Conservation (phyloP, 495 filamentous ascomycete species). For the Annulohypoxylon stygium region DNA sequence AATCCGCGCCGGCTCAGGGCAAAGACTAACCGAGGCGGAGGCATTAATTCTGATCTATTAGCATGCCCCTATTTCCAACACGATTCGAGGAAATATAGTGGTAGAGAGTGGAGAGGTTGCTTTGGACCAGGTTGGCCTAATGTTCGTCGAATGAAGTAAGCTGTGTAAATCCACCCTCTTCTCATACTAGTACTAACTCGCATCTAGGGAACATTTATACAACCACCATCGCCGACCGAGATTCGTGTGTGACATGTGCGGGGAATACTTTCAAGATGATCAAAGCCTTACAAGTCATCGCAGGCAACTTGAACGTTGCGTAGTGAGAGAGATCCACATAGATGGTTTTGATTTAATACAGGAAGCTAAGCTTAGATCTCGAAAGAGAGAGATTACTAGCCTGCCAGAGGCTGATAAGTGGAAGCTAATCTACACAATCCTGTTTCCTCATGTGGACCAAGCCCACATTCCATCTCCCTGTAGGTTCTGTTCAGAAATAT, state of each 20-base stretch:
- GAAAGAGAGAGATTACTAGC: background rate
- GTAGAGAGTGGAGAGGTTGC: background rate
- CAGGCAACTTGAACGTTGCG: background rate
- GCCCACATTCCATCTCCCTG: background rate
- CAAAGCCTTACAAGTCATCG: background rate
- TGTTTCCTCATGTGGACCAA: background rate
- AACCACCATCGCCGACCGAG: background rate
- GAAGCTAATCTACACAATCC: background rate
- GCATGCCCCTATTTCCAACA: conserved; percentile 4
- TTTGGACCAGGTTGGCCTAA: background rate
- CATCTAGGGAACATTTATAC: background rate
- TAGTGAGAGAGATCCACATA: background rate
- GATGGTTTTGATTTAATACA: background rate
- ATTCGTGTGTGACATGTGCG: background rate
- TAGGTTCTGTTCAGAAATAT: background rate
- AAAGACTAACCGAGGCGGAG: background rate
- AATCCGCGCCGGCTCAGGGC: background rate
- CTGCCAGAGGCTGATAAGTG: background rate
- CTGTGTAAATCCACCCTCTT: background rate
- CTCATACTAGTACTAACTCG: background rate
- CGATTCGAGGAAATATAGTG: background rate
- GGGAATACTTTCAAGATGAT: background rate
- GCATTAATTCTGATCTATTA: background rate
- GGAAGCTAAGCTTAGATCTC: background rate
- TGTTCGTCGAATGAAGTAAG: conserved; percentile 4